These are phyloP conservation scores for Populus hybrid DNA, from an alignment of 441 rosid species.

Conservation along the genomic window DNA sequence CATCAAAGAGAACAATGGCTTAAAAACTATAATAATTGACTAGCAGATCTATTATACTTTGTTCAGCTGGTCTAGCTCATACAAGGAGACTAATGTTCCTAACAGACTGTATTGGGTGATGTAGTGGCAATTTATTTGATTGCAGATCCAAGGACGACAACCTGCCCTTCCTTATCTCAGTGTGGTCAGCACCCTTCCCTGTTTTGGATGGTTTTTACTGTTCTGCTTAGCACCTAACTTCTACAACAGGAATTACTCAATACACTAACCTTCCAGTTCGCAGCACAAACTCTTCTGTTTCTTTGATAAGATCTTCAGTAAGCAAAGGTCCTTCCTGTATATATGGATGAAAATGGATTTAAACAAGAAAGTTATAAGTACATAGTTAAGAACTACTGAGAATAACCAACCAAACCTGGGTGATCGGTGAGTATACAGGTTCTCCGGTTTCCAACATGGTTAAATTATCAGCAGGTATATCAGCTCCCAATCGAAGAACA, in stretches of 20 bases:
- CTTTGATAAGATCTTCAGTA: slow-evolving; percentile 92
- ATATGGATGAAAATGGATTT: slow-evolving; percentile 17
- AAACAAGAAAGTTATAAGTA: slow-evolving; percentile 21
- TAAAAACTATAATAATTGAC: slow-evolving; percentile 5
- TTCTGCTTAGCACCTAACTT: background rate
- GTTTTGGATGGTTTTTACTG: background rate
- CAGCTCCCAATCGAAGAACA: slow-evolving; percentile 72
- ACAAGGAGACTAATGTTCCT: background rate
- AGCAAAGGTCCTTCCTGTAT: slow-evolving; percentile 88
- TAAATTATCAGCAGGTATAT: slow-evolving; percentile 51
- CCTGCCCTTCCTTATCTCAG: background rate
- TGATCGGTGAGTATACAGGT: slow-evolving; percentile 75
- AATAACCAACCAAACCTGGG: slow-evolving; percentile 59
- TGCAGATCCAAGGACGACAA: background rate
- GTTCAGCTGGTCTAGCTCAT: background rate
- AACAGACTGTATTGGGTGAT: background rate
- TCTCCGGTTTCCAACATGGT: slow-evolving; percentile 92
- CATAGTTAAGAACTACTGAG: slow-evolving; percentile 15
- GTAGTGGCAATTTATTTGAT: background rate
- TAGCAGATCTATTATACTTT: background rate
- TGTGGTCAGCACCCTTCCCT: background rate
- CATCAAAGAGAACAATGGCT: slow-evolving; percentile 7
- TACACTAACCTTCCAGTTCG: slow-evolving; percentile 87
- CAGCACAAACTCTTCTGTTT: slow-evolving; percentile 93
- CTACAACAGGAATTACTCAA: background rate